phyloP scores from a whole-genome alignment of 352 stramenopile species.

The Pythium dissimile region DNA sequence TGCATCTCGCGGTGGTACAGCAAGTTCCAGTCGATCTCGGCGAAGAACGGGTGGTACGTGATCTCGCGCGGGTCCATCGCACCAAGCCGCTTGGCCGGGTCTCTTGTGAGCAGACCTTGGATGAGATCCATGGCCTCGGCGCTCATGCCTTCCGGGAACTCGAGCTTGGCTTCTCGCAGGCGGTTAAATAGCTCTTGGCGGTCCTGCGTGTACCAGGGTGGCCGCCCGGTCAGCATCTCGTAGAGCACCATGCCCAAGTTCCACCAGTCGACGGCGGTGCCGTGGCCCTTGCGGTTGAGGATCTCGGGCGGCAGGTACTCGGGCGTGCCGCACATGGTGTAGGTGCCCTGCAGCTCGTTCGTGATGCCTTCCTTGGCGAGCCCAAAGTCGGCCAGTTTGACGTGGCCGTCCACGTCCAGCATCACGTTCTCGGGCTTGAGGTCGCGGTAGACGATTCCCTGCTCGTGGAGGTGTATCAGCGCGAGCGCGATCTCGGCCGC shows the following conservation, averaged over 20 bases:
- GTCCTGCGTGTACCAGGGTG: constrained; percentile 90
- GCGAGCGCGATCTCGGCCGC: constrained; percentile 80
- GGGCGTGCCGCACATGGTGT: constrained; percentile 88
- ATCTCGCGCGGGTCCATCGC: constrained; percentile 73
- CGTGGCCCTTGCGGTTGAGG: constrained; percentile 84
- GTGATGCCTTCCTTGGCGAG: constrained; percentile 79
- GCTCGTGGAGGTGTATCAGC: constrained; percentile 82
- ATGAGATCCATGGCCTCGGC: constrained; percentile 75
- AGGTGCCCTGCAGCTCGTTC: constrained; percentile 66
- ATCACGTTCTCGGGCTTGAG: constrained; percentile 80
- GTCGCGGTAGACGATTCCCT: constrained; percentile 63
- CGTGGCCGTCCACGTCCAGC: constrained; percentile 65
- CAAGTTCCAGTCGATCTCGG: constrained; percentile 77
- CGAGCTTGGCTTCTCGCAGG: constrained; percentile 58
- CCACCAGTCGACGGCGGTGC: constrained; percentile 92
- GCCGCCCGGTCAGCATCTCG: constrained; percentile 92
- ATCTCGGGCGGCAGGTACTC: constrained; percentile 94
- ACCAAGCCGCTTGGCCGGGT: constrained; percentile 91
- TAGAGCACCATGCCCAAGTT: constrained; percentile 91
- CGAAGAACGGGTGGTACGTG: constrained; percentile 82
- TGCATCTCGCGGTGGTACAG: constrained; percentile 73
- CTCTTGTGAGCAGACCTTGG: constrained; percentile 87
- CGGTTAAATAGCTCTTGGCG: constrained; percentile 70
- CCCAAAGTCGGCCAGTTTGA: constrained; percentile 82
- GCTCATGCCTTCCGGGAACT: constrained; percentile 69